Base-by-base conservation (phyloP, 2,329 filamentous ascomycete species). In the Talaromyces atroroseus region DNA sequence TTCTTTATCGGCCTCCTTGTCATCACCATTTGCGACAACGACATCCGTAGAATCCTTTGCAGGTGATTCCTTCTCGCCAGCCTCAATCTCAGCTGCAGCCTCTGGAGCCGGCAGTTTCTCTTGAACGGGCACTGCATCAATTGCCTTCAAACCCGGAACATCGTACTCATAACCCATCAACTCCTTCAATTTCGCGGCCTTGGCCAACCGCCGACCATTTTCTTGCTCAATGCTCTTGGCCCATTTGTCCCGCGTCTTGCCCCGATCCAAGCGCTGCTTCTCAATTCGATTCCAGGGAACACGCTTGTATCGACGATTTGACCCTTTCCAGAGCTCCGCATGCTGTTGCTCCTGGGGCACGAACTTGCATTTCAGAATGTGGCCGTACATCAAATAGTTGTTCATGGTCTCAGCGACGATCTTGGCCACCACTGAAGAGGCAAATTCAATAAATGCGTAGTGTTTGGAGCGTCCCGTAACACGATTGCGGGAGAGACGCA, bases 321-420 rank as follows among this genome's bases (percentile, higher is more conserved):
- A 90, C 38, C 91, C 91, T 76, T 94, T 91, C 84, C 91, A 97
- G 53, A 96, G 78, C 60, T 90, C 81, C 23, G 85, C 81, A 70
- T 95, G 90, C 45, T 96, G 78, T 68, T 92, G 85, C 59, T 89
- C 89, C 57, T 84, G 77, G 3, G 89, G 84, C 3, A 96, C 82
- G 23, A 85, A 78, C 69, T 90, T 89, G 74, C 92, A 92, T 74
- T 95, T 92, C 64, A 99, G 80, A 60, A 97, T 88, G 71, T 96
- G 92, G 5, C 90, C 90, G 71, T 96, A 97, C 68, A 99, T 82
- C 40, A 97, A 84, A 74, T 99, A 99, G 76, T 92, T 95, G 79
- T 96, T 85, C 94, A 99, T 99, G 21, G 94, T 96, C 76, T 91
- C 89, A 50, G 90, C 87, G 29, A 95, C 92, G 64, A 97, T 91